Percentiles rank a stretch among this genome's conserved stretches.
phyloP scores from a whole-genome alignment of 257 asterid species.

The Craterostigma plantagineum region DNA sequence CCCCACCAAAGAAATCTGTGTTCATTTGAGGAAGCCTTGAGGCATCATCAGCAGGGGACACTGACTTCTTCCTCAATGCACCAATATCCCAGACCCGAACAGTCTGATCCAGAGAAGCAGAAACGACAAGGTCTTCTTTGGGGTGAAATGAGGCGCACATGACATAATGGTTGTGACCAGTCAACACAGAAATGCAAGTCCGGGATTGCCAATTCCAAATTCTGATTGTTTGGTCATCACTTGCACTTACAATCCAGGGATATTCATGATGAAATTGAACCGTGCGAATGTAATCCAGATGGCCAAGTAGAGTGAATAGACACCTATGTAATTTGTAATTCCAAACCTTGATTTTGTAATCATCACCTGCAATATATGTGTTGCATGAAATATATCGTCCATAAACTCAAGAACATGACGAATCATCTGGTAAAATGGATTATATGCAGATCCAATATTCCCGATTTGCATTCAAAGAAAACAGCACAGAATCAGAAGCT shows the following conservation, averaged over 20 bases:
- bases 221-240: slow-evolving; percentile 97
- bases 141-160: slow-evolving; percentile 98
- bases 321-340: slow-evolving; percentile 88
- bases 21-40: slow-evolving; percentile 68
- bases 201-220: slow-evolving; percentile 99
- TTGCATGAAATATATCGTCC: too few species aligned
- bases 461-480: too few species aligned
- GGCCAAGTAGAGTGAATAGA: slow-evolving; percentile 91
- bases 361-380: slow-evolving; percentile 55
- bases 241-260: slow-evolving; percentile 98
- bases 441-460: too few species aligned
- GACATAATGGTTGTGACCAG: slow-evolving; percentile 96
- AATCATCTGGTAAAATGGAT: not conserved
- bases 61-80: slow-evolving; percentile 80
- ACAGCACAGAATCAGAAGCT: too few species aligned
- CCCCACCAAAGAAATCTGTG: slow-evolving; percentile 91
- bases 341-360: slow-evolving; percentile 96
- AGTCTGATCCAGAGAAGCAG: slow-evolving; percentile 97
- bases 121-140: slow-evolving; percentile 88
- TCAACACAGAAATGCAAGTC: slow-evolving; percentile 79
- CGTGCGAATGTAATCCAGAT: slow-evolving; percentile 90
- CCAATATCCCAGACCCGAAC: slow-evolving; percentile 98
- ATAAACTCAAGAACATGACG: not conserved
- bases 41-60: slow-evolving; percentile 89
- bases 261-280: slow-evolving; percentile 95